These are phyloP conservation scores for Penicillium lagena DNA, from an alignment of 495 filamentous ascomycete species.

Conservation along the genomic window DNA sequence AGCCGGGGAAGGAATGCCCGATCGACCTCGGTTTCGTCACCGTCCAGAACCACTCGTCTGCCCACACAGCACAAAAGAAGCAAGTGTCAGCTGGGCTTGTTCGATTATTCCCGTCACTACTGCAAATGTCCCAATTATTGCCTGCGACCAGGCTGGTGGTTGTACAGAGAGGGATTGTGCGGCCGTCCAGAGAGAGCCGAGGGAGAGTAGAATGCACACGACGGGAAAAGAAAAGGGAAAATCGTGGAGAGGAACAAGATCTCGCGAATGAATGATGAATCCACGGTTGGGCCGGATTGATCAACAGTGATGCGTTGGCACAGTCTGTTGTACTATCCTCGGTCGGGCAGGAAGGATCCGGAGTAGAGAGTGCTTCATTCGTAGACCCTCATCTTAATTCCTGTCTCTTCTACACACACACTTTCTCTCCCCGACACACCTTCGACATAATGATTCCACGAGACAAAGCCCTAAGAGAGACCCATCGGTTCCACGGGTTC, in stretches of 20 bases:
- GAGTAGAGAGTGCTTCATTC: no score
- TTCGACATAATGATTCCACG: neutral
- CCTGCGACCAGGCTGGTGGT: neutral
- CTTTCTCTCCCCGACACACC: no score
- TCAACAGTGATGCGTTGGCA: slow-evolving; percentile 14
- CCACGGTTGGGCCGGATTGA: slow-evolving; percentile 12
- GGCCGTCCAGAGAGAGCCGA: neutral
- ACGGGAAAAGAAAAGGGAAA: neutral
- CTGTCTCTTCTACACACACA: neutral
- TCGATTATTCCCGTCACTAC: no score
- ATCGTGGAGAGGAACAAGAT: neutral
- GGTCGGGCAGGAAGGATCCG: slow-evolving; percentile 4
- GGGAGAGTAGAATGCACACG: neutral
- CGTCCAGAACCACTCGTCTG: slow-evolving; percentile 1
- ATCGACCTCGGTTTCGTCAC: no score
- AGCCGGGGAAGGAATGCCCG: neutral
- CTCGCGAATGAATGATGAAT: no score
- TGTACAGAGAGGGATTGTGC: no score
- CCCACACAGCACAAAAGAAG: neutral
- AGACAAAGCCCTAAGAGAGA: no score
- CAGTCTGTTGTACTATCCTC: no score
- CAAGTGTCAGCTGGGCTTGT: no score
- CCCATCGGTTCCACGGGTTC: slow-evolving; percentile 13
- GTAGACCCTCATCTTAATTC: no score
- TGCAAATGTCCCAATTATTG: neutral